phyloP scores from a whole-genome alignment of 2,329 filamentous ascomycete species.

The Pseudogymnoascus verrucosus region DNA sequence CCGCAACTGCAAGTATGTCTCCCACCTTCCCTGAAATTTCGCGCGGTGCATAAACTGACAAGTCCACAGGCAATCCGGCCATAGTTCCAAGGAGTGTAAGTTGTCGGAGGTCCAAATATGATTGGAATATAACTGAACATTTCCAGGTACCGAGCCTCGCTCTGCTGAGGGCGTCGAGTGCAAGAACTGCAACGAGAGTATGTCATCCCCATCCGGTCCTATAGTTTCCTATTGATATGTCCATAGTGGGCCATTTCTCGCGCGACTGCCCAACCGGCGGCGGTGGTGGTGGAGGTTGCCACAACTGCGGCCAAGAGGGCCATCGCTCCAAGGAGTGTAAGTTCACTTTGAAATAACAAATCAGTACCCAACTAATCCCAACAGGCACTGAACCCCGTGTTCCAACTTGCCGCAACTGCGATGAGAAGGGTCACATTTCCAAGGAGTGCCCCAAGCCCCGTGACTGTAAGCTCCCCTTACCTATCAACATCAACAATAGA shows the following conservation, averaged over 20 bases:
- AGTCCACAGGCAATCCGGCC: slow-evolving; percentile 27
- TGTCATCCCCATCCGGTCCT: not conserved
- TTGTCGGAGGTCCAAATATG: not conserved
- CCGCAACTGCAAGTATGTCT: slow-evolving; percentile 55
- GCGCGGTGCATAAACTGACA: slow-evolving; percentile 25
- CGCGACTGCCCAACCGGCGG: slow-evolving; percentile 56
- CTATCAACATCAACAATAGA: not conserved
- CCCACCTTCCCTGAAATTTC: slow-evolving; percentile 14
- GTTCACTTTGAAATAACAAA: not conserved
- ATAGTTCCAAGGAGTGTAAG: slow-evolving; percentile 27
- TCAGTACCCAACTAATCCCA: not conserved
- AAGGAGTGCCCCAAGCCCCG: slow-evolving; percentile 51
- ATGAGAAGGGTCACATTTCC: slow-evolving; percentile 51
- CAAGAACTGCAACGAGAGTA: slow-evolving; percentile 29
- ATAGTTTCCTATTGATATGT: slow-evolving; percentile 22
- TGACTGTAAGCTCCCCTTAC: slow-evolving; percentile 37
- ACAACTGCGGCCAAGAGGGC: slow-evolving; percentile 49
- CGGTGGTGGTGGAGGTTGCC: slow-evolving; percentile 44
- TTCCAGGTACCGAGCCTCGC: slow-evolving; percentile 43
- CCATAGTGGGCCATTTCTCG: slow-evolving; percentile 51
- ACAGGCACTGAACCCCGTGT: slow-evolving; percentile 33
- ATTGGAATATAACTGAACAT: not conserved
- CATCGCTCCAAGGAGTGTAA: slow-evolving; percentile 47
- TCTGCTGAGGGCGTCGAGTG: slow-evolving; percentile 38
- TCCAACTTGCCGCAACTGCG: slow-evolving; percentile 54